A percentile compares a stretch with the other conserved stretches of the same genome.
phyloP scores from a whole-genome alignment of 805 yeast species.

The Wickerhamomyces canadensis region DNA sequence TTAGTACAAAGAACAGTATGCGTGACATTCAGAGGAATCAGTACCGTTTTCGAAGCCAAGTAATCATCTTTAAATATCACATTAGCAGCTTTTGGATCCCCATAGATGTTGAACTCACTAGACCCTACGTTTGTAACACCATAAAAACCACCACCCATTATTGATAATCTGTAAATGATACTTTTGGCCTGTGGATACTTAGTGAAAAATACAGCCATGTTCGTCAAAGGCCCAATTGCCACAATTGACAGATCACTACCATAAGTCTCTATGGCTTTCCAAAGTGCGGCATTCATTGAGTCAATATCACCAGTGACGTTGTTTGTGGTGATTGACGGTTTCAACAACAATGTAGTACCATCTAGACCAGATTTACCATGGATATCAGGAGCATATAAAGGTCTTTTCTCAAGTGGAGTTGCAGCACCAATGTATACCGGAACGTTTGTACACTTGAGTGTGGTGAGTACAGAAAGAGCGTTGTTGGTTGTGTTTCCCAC shows the following conservation, averaged over 20 bases:
- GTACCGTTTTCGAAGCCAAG: slow-evolving; percentile 40
- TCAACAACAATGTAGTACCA: slow-evolving; percentile 60
- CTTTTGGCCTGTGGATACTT: slow-evolving; percentile 48
- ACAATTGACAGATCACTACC: slow-evolving; percentile 51
- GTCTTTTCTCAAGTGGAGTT: slow-evolving; percentile 46
- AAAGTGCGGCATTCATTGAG: slow-evolving; percentile 29
- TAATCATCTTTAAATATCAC: slow-evolving; percentile 42
- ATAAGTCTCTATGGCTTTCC: slow-evolving; percentile 35
- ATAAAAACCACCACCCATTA: slow-evolving; percentile 71
- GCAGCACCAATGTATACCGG: slow-evolving; percentile 66
- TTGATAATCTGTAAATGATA: slow-evolving; percentile 47
- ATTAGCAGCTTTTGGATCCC: slow-evolving; percentile 74
- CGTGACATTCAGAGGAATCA: slow-evolving; percentile 67
- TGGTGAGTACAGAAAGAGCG: slow-evolving; percentile 61
- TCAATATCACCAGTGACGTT: slow-evolving; percentile 34
- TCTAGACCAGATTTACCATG: slow-evolving; percentile 78
- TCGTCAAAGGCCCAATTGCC: slow-evolving; percentile 77
- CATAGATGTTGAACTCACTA: slow-evolving; percentile 72
- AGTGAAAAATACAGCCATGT: slow-evolving; percentile 51
- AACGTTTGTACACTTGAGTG: slow-evolving; percentile 38
- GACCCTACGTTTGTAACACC: slow-evolving; percentile 29
- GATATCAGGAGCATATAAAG: slow-evolving; percentile 52
- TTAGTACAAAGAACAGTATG: slow-evolving; percentile 54
- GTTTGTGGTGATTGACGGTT: slow-evolving; percentile 30
- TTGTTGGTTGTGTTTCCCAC: slow-evolving; percentile 60